Conservation (phyloP, 1,284 basidiomycete genomes). For the Naganishia sp. region DNA sequence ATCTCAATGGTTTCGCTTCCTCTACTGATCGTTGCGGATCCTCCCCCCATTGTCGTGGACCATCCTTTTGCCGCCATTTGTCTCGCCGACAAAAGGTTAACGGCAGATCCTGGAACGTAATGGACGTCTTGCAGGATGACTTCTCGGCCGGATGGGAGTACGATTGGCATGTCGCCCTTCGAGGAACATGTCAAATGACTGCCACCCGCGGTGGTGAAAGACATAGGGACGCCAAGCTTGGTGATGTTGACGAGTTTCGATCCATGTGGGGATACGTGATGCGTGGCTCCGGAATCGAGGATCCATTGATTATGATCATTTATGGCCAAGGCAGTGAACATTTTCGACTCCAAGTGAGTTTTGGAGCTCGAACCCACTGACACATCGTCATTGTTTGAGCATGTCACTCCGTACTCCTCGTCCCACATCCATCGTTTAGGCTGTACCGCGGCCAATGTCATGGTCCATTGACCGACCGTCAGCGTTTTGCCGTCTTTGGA, state of each 20-base stretch:
- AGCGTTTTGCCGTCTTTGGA: not conserved
- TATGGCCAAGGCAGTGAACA: not conserved
- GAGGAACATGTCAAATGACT: not conserved
- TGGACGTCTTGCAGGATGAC: not conserved
- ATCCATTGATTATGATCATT: conserved; percentile 2
- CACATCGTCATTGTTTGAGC: not conserved
- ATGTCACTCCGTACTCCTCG: not conserved
- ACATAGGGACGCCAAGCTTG: not conserved
- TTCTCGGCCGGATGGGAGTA: not conserved
- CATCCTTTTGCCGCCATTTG: not conserved
- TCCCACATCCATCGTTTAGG: conserved; percentile 5
- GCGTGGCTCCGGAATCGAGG: conserved; percentile 17
- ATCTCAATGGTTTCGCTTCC: not conserved
- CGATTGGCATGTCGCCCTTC: conserved; percentile 3
- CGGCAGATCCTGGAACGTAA: not conserved
- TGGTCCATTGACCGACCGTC: not conserved
- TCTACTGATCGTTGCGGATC: not conserved
- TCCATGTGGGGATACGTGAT: conserved; percentile 7
- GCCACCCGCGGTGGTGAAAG: not conserved
- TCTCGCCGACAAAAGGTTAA: conserved; percentile 6
- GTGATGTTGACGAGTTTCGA: not conserved
- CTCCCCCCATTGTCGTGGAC: not conserved
- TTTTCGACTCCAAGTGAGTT: not conserved
- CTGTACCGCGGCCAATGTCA: not conserved
- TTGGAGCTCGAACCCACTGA: not conserved